Evolutionary conservation across 331 rosid genomes (phyloP), one percentile per base, ranked within the genome.

Genomic region (Quercus phellos): DNA sequence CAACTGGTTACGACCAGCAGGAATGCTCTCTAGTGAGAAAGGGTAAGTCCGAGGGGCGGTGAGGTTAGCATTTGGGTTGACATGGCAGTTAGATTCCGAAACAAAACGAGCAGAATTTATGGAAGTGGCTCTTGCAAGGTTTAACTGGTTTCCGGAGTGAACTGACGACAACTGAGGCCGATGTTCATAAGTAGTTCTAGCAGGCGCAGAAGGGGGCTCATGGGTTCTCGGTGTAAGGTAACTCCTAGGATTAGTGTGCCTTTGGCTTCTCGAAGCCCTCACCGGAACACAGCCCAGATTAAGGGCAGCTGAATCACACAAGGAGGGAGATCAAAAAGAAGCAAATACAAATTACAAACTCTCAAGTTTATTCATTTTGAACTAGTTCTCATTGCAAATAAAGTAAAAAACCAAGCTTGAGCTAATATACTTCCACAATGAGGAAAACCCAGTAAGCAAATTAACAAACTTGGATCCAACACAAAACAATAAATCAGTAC

Each of bases 221-320:
- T 84, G 98, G 17, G 78, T 51, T 80, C 94, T 91, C 6, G 90
- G 91, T 63, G 90, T 71, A 60, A 95, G 98, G 84, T 95, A 95
- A 77, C 88, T 90, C 90, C 97, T 88, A 0, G 89, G 96, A 77
- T 93, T 95, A 78, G 76, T 88, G 81, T 93, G 96, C 60, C 99
- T 86, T 84, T 93, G 98, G 87, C 99, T 95, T 86, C 99, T 91
- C 2, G 98, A 89, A 85, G 99, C 96, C 86, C 88, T 93, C 32
- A 89, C 94, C 16, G 94, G 91, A 82, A 84, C 82, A 84, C 99
- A 95, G 5, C 99, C 99, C 74, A 95, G 87, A 84, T 91, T 91
- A 69, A 95, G 99, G 70, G 99, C 99, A 85, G 99, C 99, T 95
- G 94, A 83, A 79, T 83, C 83, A 30, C 80, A 85, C 3, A 50